phyloP scores from a whole-genome alignment of 192 early-diverging fungal genomes.

The Physocladia obscura region DNA sequence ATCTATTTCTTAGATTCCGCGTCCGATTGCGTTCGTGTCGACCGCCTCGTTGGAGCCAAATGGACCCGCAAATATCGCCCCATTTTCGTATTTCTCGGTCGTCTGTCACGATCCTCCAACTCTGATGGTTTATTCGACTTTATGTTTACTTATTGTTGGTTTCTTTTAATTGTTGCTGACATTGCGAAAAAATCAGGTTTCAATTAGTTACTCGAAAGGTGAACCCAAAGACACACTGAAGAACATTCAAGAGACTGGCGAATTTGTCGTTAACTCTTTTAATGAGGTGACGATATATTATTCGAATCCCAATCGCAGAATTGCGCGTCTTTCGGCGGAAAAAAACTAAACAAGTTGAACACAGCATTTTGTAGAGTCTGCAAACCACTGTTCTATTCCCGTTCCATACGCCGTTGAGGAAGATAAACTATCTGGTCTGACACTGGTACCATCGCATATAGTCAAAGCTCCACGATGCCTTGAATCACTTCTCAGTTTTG shows the following conservation, averaged over 20 bases:
- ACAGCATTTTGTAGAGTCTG: conserved; percentile 43
- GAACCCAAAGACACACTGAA: conserved; percentile 46
- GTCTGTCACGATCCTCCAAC: conserved; percentile 52
- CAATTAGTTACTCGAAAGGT: conserved; percentile 36
- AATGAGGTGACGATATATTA: conserved; percentile 23
- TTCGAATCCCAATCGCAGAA: neutral
- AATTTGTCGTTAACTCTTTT: conserved; percentile 56
- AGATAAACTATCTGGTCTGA: conserved; percentile 37
- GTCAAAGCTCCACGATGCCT: conserved; percentile 34
- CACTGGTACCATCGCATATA: conserved; percentile 25
- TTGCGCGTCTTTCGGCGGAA: too few species aligned
- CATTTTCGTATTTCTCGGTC: conserved; percentile 48
- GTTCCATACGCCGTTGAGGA: conserved; percentile 40
- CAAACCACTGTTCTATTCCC: conserved; percentile 47
- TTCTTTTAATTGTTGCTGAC: neutral
- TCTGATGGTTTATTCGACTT: conserved; percentile 31
- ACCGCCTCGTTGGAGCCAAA: conserved; percentile 25
- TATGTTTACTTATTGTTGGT: too few species aligned
- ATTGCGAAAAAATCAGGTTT: neutral
- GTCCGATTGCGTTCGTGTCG: conserved; percentile 51
- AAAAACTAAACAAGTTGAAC: neutral
- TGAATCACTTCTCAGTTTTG: conserved; percentile 42
- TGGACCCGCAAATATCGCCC: conserved; percentile 41
- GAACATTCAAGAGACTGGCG: conserved; percentile 42
- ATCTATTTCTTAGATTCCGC: conserved; percentile 24